Evolutionary conservation across 2,329 filamentous ascomycete species (phyloP).

Genomic region (Sporothrix schenckii): DNA sequence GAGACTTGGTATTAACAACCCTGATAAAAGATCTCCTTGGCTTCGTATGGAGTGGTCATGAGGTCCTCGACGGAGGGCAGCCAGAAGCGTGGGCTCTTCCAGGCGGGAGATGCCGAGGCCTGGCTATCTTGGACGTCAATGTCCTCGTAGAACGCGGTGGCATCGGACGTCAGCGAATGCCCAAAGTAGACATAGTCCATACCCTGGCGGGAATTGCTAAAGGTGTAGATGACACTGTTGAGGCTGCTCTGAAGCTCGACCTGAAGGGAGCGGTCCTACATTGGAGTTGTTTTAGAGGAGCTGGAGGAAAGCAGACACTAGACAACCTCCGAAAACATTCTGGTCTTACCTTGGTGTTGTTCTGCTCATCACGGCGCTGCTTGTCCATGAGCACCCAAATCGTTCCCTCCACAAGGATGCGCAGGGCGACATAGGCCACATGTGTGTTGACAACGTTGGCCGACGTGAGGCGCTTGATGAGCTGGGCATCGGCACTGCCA

Average conservation of each 20-base stretch:
- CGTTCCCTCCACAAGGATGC: conserved; percentile 33
- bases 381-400: conserved; percentile 35
- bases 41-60: neutral
- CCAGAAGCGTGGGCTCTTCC: conserved; percentile 25
- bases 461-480: conserved; percentile 30
- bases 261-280: conserved; percentile 30
- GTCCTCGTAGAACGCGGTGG: conserved; percentile 6
- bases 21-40: neutral
- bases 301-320: neutral
- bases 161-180: neutral
- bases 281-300: neutral
- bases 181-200: conserved; percentile 14
- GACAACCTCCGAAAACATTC: too few species aligned
- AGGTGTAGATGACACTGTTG: conserved; percentile 28
- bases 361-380: conserved; percentile 35
- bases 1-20: too few species aligned
- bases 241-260: conserved; percentile 31
- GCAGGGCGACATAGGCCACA: conserved; percentile 34
- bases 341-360: conserved; percentile 27
- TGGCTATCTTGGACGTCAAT: neutral
- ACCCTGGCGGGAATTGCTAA: conserved; percentile 19
- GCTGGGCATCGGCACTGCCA: conserved; percentile 3
- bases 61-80: neutral
- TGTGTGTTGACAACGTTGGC: conserved; percentile 26
- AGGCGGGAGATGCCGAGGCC: neutral